These are phyloP conservation scores for Neoscytalidium dimidiatum DNA, from an alignment of 2,329 filamentous ascomycete species.

Conservation along the genomic window DNA sequence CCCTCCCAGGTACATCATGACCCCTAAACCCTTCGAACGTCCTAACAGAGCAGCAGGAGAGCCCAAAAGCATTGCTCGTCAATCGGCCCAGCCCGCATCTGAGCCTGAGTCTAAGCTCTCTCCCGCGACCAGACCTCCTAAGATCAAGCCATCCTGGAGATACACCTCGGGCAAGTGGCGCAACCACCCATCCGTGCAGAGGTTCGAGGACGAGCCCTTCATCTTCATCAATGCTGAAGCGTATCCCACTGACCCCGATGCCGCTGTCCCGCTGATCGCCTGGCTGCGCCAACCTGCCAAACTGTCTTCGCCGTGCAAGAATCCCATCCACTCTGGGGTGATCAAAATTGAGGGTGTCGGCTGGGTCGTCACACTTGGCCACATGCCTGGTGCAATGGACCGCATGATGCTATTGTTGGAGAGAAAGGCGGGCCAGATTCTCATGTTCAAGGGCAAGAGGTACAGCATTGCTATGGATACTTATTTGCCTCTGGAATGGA, in stretches of 20 bases:
- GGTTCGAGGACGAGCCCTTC: not conserved
- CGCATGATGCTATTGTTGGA: not conserved
- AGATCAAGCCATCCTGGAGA: not conserved
- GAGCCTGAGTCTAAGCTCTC: not conserved
- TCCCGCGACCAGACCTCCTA: not conserved
- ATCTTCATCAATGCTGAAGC: not conserved
- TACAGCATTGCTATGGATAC: not conserved
- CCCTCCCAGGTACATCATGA: not conserved
- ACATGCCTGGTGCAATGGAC: not conserved
- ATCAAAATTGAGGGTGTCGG: not conserved
- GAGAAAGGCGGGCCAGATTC: not conserved
- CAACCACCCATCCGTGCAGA: not conserved
- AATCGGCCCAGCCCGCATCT: not conserved
- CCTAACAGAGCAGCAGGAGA: not conserved
- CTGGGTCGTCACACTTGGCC: not conserved
- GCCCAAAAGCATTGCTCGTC: not conserved
- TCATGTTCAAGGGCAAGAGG: not conserved
- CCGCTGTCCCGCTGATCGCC: not conserved
- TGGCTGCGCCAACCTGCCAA: constrained; percentile 2
- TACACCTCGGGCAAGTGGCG: not conserved
- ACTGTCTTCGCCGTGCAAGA: not conserved
- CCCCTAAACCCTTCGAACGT: not conserved
- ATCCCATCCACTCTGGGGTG: not conserved
- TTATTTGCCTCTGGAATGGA: not conserved
- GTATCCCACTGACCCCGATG: not conserved